phyloP scores from a whole-genome alignment of 2,329 filamentous ascomycete genomes.

The Didymella segeticola region DNA sequence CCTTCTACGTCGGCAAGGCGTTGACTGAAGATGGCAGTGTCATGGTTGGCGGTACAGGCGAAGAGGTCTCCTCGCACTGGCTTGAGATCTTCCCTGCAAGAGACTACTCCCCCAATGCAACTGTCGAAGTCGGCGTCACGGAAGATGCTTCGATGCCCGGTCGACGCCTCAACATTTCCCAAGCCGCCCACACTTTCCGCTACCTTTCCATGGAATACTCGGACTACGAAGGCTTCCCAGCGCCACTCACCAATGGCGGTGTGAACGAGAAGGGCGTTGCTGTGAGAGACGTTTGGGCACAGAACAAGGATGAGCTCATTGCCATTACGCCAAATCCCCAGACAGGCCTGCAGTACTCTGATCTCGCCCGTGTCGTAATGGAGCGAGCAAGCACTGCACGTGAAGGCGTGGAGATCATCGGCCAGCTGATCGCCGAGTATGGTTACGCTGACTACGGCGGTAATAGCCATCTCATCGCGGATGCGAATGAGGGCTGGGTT shows the following conservation, averaged over 20 bases:
- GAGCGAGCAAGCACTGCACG: conserved; percentile 51
- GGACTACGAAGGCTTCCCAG: conserved; percentile 53
- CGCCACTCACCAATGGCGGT: conserved; percentile 55
- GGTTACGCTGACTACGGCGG: conserved; percentile 54
- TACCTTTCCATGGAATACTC: conserved; percentile 50
- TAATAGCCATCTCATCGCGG: conserved; percentile 54
- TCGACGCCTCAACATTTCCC: conserved; percentile 43
- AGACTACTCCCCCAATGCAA: conserved; percentile 52
- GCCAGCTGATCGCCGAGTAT: conserved; percentile 49
- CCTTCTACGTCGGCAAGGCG: conserved; percentile 57
- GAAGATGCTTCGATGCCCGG: conserved; percentile 49
- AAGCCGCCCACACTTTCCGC: conserved; percentile 43
- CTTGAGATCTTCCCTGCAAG: conserved; percentile 54
- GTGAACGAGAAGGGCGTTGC: conserved; percentile 53
- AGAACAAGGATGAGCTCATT: conserved; percentile 49
- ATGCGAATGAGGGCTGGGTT: conserved; percentile 46
- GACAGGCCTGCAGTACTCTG: conserved; percentile 52
- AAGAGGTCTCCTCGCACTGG: conserved; percentile 58
- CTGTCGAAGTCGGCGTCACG: conserved; percentile 54
- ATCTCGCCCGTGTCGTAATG: conserved; percentile 51
- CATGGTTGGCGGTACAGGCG: conserved; percentile 56
- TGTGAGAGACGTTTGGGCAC: conserved; percentile 53
- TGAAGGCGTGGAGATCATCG: conserved; percentile 54
- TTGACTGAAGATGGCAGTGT: conserved; percentile 54
- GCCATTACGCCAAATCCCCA: conserved; percentile 53